Evolutionary conservation across 345 rosid species (phyloP), one percentile per base, ranked within the genome.

Genomic region (Murraya paniculata): DNA sequence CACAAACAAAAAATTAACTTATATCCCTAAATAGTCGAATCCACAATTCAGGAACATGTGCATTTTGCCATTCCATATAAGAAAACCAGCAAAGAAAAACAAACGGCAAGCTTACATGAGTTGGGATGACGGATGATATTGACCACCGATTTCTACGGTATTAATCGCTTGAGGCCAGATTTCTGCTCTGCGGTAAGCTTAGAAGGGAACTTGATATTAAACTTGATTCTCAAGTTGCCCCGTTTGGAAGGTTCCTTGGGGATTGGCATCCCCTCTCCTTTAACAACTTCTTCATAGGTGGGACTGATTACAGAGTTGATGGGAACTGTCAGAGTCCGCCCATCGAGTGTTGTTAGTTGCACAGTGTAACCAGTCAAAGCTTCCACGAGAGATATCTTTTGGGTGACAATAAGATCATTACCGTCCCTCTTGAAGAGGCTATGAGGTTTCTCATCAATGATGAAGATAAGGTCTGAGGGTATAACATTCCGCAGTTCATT

Each of bases 211-310:
- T 86, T 93, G 77, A 94, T 87, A 73, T 78, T 86, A 85, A 94
- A 94, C 86, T 86, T 93, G 71, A 94, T 87, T 84, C 93, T 93
- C 87, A 94, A 81, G 68, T 93, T 89, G 57, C 98, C 98, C 78
- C 81, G 91, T 67, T 57, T 91, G 22, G 93, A 87, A 9, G 97
- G 95, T 57, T 94, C 97, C 80, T 93, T 93, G 24, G 94, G 90
- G 60, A 94, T 85, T 1, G 98, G 98, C 98, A 94, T 94, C 39
- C 98, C 98, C 81, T 94, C 97, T 1, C 95, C 94, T 77, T 84
- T 87, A n/a, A 94, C 86, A 0, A 91, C 89, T 82, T 94, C 97
- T 85, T 94, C 98, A 48, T 93, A 91, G 4, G 91, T 81, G 6
- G 97, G 97, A 64, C 82, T 88, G 74, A 94, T 86, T 72, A 94